Base-by-base conservation (phyloP, 108 stramenopile genomes). In the Mediolabrus comicus region DNA sequence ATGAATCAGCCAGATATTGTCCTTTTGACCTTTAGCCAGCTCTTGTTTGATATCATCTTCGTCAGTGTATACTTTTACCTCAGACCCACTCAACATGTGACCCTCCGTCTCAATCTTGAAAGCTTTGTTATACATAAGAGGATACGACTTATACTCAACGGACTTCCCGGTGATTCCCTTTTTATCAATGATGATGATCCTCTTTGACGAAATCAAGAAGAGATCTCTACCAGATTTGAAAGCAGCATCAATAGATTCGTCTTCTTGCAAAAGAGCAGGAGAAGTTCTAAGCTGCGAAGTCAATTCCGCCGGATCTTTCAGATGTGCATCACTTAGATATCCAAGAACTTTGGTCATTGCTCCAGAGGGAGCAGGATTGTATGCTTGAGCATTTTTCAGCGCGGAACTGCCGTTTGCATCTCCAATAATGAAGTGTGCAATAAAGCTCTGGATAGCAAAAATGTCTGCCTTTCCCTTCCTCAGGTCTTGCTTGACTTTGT, bases 91-190 rank as follows among this genome's bases (percentile, higher is more conserved):
- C 4, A 77, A 26, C 65, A 81, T 33, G 66, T 79, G 67, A 0
- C 89, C 86, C 16, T 81, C 86, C 1, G 85, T 86, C 49, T 90
- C 78, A 39, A 87, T 78, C 63, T 78, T 83, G 67, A 84, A 82
- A 4, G 74, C 84, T 27, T 61, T 70, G 27, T 65, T 71, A 54
- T 79, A 76, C 60, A 79, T 75, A 26, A 77, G 81, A 2, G 89
- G 89, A 39, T 74, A 82, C 38, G 76, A 75, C 38, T 67, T 74
- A 72, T 90, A 90, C 30, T 85, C 83, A 17, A 90, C 79, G 25
- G 62, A 67, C 51, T 82, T 85, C 13, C 89, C 89, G 9, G 76
- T 65, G 10, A 90, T 68, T 8, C 86, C 86, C 55, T 90, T 83
- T 22, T 74, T 77, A 59, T 90, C 89, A 32, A 90, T 66, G 22